A percentile compares a stretch with the other conserved stretches of the same genome.
Evolutionary conservation across 2,329 filamentous ascomycete species (phyloP).

Genomic region (Penicillium decumbens): DNA sequence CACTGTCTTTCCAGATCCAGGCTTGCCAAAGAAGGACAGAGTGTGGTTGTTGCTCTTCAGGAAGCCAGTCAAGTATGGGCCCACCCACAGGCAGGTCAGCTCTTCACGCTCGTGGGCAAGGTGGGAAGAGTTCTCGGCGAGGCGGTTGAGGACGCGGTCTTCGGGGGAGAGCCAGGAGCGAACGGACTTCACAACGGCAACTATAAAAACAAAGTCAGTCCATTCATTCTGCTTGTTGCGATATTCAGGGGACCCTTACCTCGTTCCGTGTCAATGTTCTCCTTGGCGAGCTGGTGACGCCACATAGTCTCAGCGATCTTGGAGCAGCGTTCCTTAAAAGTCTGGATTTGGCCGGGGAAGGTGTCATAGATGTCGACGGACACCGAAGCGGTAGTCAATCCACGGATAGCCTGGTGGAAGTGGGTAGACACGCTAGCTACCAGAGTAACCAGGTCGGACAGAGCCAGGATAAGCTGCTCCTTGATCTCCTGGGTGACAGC

Average conservation of each 20-base stretch:
- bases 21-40: conserved; percentile 43
- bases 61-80: conserved; percentile 48
- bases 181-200: conserved; percentile 31
- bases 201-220: conserved; percentile 6
- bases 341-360: conserved; percentile 36
- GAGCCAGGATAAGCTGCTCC: conserved; percentile 42
- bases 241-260: conserved; percentile 17
- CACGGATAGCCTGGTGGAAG: conserved; percentile 33
- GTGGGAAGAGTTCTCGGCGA: conserved; percentile 43
- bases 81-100: conserved; percentile 53
- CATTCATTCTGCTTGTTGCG: not conserved
- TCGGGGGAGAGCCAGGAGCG: conserved; percentile 44
- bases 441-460: conserved; percentile 35
- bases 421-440: conserved; percentile 32
- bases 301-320: conserved; percentile 39
- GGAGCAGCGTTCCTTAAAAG: conserved; percentile 34
- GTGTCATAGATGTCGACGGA: conserved; percentile 38
- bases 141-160: conserved; percentile 43
- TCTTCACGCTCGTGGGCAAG: conserved; percentile 45
- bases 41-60: conserved; percentile 44
- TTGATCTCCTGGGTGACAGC: conserved; percentile 46
- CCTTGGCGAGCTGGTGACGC: conserved; percentile 35
- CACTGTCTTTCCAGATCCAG: conserved; percentile 40
- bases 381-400: conserved; percentile 22
- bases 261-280: conserved; percentile 29